A percentile compares a stretch with the other conserved stretches of the same genome.
These are phyloP conservation scores for Lasiosphaeris hirsuta DNA, from an alignment of 495 filamentous ascomycete genomes.

Conservation along the genomic window DNA sequence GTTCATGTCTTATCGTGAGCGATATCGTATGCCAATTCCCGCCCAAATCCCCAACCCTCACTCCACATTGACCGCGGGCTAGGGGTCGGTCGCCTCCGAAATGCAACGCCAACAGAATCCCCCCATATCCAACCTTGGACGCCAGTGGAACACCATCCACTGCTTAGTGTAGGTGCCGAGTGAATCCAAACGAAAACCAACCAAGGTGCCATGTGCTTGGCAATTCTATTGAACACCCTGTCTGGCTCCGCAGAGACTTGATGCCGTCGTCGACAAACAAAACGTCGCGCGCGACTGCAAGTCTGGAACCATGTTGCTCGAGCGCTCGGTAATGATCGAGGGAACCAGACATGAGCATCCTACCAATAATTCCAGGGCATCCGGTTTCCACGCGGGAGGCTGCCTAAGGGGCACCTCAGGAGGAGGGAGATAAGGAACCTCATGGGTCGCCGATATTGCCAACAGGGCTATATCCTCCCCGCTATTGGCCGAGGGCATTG, in stretches of 20 bases:
- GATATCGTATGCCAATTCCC: too few relatives aligned
- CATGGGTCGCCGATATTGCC: conserved; percentile 19
- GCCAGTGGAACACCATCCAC: background rate
- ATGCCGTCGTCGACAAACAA: too few relatives aligned
- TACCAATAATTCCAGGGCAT: too few relatives aligned
- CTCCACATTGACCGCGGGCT: background rate
- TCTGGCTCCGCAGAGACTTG: background rate
- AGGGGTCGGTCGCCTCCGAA: conserved; percentile 1
- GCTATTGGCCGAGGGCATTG: conserved; percentile 23
- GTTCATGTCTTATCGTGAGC: too few relatives aligned
- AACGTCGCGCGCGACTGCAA: too few relatives aligned
- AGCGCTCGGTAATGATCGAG: background rate
- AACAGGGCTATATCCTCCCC: conserved; percentile 6
- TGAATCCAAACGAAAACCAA: conserved; percentile 8
- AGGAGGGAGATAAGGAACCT: conserved; percentile 23
- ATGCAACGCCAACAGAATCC: conserved; percentile 3
- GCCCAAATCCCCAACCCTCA: background rate
- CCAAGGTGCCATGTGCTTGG: conserved; percentile 1
- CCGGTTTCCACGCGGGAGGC: background rate
- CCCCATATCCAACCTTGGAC: conserved; percentile 6
- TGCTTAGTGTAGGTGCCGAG: conserved; percentile 6
- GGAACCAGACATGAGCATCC: background rate
- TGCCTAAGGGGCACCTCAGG: background rate
- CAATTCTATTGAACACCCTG: background rate
- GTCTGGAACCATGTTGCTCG: too few relatives aligned